Percentiles rank a stretch among this genome's conserved stretches.
Conservation (phyloP, 805 yeast genomes). For the Sugiyamaella lignohabitans region DNA sequence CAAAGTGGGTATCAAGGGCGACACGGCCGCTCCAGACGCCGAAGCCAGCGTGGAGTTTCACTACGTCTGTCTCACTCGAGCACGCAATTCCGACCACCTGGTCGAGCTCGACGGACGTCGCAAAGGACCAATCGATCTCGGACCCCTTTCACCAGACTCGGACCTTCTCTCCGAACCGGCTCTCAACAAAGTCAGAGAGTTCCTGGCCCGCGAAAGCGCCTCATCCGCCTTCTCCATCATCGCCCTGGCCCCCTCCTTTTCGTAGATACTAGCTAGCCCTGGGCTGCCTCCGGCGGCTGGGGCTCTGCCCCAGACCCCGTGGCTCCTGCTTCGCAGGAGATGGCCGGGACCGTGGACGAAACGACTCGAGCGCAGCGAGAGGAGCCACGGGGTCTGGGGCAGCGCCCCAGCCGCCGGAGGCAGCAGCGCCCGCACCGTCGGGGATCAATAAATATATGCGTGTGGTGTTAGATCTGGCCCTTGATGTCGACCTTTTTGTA, state of each 20-base stretch:
- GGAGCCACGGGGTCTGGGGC: slow-evolving; percentile 32
- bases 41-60: slow-evolving; percentile 54
- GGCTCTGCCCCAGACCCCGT: not conserved
- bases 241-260: slow-evolving; percentile 47
- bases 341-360: no score
- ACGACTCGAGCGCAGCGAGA: not conserved
- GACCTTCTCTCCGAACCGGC: slow-evolving; percentile 50
- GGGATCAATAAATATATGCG: not conserved
- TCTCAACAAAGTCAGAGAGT: slow-evolving; percentile 52
- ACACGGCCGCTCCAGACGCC: slow-evolving; percentile 36
- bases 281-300: not conserved
- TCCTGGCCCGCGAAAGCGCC: slow-evolving; percentile 44
- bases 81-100: slow-evolving; percentile 46
- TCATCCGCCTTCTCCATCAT: slow-evolving; percentile 58
- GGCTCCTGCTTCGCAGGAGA: no score
- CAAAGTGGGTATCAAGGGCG: slow-evolving; percentile 33
- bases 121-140: slow-evolving; percentile 64
- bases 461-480: slow-evolving; percentile 52
- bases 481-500: slow-evolving; percentile 73
- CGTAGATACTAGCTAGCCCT: no score
- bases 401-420: slow-evolving; percentile 47
- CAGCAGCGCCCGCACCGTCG: slow-evolving; percentile 57
- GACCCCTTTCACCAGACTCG: slow-evolving; percentile 37
- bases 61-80: slow-evolving; percentile 65
- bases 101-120: slow-evolving; percentile 90